Percentiles rank a stretch among this genome's conserved stretches.
phyloP scores from a whole-genome alignment of 2,329 filamentous ascomycete genomes.

The Ascochyta lentis region DNA sequence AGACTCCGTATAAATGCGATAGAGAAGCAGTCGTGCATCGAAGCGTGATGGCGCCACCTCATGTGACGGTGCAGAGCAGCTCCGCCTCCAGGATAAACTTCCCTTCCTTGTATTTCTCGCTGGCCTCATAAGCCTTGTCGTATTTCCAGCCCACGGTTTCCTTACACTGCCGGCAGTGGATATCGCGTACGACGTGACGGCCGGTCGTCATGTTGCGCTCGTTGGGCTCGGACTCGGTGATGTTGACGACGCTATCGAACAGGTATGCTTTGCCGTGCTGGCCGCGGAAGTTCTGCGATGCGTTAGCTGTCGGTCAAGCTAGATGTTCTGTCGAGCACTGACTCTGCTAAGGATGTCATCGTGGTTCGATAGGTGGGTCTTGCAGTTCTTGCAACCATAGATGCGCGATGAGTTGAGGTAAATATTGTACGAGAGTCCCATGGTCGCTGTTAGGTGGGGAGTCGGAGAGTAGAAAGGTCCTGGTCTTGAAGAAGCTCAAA shows the following conservation, averaged over 20 bases:
- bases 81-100: slow-evolving; percentile 97
- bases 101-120: slow-evolving; percentile 98
- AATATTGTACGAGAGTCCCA: slow-evolving; percentile 91
- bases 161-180: slow-evolving; percentile 87
- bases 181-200: slow-evolving; percentile 91
- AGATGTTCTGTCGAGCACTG: slow-evolving; percentile 42
- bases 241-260: slow-evolving; percentile 93
- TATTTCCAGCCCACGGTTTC: slow-evolving; percentile 98
- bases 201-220: slow-evolving; percentile 99
- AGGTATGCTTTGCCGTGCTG: slow-evolving; percentile 98
- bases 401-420: slow-evolving; percentile 88
- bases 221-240: slow-evolving; percentile 79
- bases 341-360: slow-evolving; percentile 96
- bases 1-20: slow-evolving; percentile 38
- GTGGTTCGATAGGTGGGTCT: slow-evolving; percentile 92
- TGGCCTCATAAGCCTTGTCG: slow-evolving; percentile 90
- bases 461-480: not conserved
- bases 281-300: slow-evolving; percentile 86
- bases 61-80: slow-evolving; percentile 77
- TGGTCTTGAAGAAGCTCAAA: not conserved
- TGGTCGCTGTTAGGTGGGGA: slow-evolving; percentile 46
- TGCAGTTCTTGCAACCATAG: slow-evolving; percentile 91
- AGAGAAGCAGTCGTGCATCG: not conserved
- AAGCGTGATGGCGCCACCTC: slow-evolving; percentile 20
- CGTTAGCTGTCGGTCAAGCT: slow-evolving; percentile 10